Base-by-base conservation (phyloP, 208 protist genomes). In the Trypanosoma theileri region DNA sequence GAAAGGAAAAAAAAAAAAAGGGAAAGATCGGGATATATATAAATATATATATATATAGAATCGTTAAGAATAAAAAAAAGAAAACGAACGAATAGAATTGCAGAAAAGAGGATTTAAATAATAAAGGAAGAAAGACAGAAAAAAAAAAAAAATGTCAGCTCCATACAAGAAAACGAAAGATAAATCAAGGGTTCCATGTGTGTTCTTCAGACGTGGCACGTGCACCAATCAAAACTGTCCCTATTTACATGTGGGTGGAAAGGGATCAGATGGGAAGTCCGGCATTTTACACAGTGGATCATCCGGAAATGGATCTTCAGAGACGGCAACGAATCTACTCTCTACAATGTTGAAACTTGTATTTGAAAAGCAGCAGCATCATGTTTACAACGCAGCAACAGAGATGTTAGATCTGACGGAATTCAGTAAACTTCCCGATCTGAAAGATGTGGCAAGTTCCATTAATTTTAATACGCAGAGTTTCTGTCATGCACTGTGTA, bases 311-410 rank as follows among this genome's bases (percentile, higher is more conserved):
- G 70, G 50, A 16, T 10, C 44, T 28, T 46, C 63, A 12, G 57
- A 72, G 16, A 56, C 63, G 19, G 52, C 59, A 21, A 79, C 48
- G 8, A 82, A 82, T 46, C 59, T 96, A 7, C 68, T 94, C 44
- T 79, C 72, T 3, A 89, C 88, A 12, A 85, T 96, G 85, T 73
- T 96, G 63, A 91, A 84, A 66, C 83, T 96, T 11, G 88, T 96
- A 40, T 94, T 96, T 75, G 85, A 96, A 66, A 96, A 96, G 75
- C 84, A 94, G 60, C 77, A 85, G 59, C 42, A 69, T 19, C 60
- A 48, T 26, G 84, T 96, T 41, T 94, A 85, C 72, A 65, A 86
- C 55, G 75, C 80, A 6, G 68, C 82, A 10, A 66, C 50, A 4
- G 79, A 80, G 0, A 69, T 86, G 58, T 71, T 96, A 13, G 74